Conservation (phyloP, 257 asterid species). For the Knoxia roxburghii region DNA sequence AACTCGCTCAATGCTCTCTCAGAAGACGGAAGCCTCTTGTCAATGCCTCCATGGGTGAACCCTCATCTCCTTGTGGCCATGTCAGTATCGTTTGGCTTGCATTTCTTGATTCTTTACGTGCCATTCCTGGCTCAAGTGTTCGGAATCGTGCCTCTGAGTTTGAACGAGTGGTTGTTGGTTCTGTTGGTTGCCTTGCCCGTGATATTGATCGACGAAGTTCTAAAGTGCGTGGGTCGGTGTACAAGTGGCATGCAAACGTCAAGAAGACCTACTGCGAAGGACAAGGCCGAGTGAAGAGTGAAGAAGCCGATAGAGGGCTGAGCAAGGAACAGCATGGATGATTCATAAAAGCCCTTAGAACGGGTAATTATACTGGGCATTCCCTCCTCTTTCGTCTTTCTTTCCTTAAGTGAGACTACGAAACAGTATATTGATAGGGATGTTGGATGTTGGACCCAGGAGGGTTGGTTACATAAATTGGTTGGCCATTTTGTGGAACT, state of each 20-base stretch:
- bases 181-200: conserved; percentile 81
- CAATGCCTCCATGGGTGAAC: conserved; percentile 99
- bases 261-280: conserved; percentile 46
- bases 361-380: conserved; percentile 14
- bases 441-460: conserved; percentile 19
- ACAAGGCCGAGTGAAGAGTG: conserved; percentile 49
- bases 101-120: conserved; percentile 86
- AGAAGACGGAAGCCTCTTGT: conserved; percentile 84
- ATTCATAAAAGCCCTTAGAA: not conserved
- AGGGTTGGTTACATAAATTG: conserved; percentile 24
- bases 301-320: not conserved
- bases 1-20: conserved; percentile 93
- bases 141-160: conserved; percentile 83
- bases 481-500: conserved; percentile 33
- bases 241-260: conserved; percentile 38
- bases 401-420: conserved; percentile 19
- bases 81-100: conserved; percentile 90
- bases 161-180: conserved; percentile 84
- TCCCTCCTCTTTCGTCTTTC: no score
- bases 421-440: conserved; percentile 17
- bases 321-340: not conserved
- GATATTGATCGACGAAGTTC: conserved; percentile 76
- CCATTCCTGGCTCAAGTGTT: conserved; percentile 89
- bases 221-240: conserved; percentile 80
- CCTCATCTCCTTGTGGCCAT: conserved; percentile 93